These are phyloP conservation scores for Botrytis elliptica DNA, from an alignment of 2,329 filamentous ascomycete genomes.

Conservation along the genomic window DNA sequence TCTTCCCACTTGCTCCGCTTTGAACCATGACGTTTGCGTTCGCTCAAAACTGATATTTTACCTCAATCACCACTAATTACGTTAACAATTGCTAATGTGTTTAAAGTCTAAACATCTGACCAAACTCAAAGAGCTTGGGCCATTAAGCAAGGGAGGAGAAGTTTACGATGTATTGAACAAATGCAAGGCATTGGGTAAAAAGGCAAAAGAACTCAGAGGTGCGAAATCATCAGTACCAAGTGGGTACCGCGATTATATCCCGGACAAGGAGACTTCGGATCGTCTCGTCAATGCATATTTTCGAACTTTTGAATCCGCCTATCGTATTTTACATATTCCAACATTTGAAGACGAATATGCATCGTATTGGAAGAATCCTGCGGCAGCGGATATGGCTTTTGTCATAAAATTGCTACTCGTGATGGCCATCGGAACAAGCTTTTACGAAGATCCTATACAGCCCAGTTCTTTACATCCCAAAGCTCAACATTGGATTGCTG, in stretches of 20 bases:
- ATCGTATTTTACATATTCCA: slow-evolving; percentile 47
- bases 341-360: slow-evolving; percentile 46
- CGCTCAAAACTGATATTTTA: background rate
- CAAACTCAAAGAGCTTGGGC: slow-evolving; percentile 15
- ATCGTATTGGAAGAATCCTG: slow-evolving; percentile 41
- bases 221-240: slow-evolving; percentile 12
- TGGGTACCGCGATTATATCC: slow-evolving; percentile 21
- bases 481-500: slow-evolving; percentile 27
- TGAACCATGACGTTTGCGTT: background rate
- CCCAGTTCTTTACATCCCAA: slow-evolving; percentile 12
- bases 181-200: slow-evolving; percentile 26
- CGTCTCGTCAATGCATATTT: slow-evolving; percentile 44
- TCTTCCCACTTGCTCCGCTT: background rate
- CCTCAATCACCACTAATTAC: background rate
- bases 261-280: slow-evolving; percentile 35
- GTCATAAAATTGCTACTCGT: slow-evolving; percentile 24
- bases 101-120: slow-evolving; percentile 18
- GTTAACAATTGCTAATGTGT: slow-evolving; percentile 3
- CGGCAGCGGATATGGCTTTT: slow-evolving; percentile 20
- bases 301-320: slow-evolving; percentile 44
- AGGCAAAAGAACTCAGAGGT: slow-evolving; percentile 17
- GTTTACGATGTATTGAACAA: slow-evolving; percentile 21
- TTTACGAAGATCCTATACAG: slow-evolving; percentile 23
- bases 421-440: slow-evolving; percentile 26
- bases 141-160: slow-evolving; percentile 12